Evolutionary conservation across 768 basidiomycete genomes (phyloP).

Genomic region (Pulveroboletus sp.): DNA sequence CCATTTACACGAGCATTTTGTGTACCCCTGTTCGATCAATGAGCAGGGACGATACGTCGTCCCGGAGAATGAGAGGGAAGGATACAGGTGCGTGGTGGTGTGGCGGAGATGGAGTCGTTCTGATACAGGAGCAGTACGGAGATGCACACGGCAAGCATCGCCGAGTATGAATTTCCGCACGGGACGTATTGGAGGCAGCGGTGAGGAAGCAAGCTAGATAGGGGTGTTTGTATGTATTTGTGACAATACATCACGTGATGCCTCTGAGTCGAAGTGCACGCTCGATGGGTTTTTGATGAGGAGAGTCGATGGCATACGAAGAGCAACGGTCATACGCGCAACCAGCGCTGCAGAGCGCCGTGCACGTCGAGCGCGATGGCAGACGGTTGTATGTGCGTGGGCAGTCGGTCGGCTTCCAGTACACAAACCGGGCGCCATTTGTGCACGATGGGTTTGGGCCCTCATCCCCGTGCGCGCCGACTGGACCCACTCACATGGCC

Average conservation of each 20-base stretch:
- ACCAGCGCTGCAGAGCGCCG: constrained; percentile 7
- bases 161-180: constrained; percentile 74
- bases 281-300: constrained; percentile 6
- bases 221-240: constrained; percentile 22
- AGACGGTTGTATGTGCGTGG: background rate
- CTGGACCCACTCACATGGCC: constrained; percentile 13
- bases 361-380: constrained; percentile 11
- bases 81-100: constrained; percentile 43
- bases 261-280: background rate
- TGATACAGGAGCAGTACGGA: constrained; percentile 51
- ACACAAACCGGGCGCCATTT: constrained; percentile 6
- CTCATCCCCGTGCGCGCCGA: constrained; percentile 8
- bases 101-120: constrained; percentile 1
- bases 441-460: constrained; percentile 6
- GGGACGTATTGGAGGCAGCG: constrained; percentile 34
- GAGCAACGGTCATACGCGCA: constrained; percentile 13
- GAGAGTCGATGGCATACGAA: constrained; percentile 21
- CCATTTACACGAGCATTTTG: constrained; percentile 93
- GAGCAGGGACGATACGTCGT: constrained; percentile 81
- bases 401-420: constrained; percentile 21
- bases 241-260: constrained; percentile 12
- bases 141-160: constrained; percentile 75
- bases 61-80: constrained; percentile 67
- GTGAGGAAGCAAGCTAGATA: background rate
- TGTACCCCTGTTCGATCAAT: constrained; percentile 86